phyloP scores from a whole-genome alignment of 331 rosid species.

The Prunus yedoensis region DNA sequence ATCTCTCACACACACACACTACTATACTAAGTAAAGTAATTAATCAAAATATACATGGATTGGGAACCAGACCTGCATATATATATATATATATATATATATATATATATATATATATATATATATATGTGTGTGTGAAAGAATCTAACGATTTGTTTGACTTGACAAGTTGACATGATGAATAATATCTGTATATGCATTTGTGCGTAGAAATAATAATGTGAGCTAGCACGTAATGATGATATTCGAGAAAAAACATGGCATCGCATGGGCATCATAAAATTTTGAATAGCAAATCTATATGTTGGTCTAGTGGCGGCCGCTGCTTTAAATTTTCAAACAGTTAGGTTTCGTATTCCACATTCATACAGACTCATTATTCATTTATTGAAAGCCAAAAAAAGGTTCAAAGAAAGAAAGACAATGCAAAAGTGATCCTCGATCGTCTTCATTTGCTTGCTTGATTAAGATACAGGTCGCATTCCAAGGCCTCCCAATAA shows the following conservation, averaged over 20 bases:
- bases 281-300: conserved; percentile 8
- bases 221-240: conserved; percentile 27
- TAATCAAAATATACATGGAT: background rate
- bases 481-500: too few species aligned
- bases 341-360: conserved; percentile 6
- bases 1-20: background rate
- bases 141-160: conserved; percentile 22
- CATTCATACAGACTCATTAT: background rate
- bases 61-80: background rate
- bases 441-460: background rate
- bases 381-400: background rate
- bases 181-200: background rate
- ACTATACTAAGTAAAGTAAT: too few species aligned
- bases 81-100: too few species aligned
- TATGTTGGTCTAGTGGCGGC: conserved; percentile 20
- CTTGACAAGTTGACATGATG: too few species aligned
- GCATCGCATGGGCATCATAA: background rate
- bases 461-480: background rate
- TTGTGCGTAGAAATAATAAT: background rate
- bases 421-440: background rate
- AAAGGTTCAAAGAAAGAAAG: too few species aligned
- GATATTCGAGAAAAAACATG: conserved; percentile 22
- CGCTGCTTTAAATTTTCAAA: background rate
- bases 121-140: background rate
- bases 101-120: too few species aligned